Percentiles rank a stretch among this genome's conserved stretches.
Conservation (phyloP, 2,329 filamentous ascomycete species). For the Fusarium sp. region DNA sequence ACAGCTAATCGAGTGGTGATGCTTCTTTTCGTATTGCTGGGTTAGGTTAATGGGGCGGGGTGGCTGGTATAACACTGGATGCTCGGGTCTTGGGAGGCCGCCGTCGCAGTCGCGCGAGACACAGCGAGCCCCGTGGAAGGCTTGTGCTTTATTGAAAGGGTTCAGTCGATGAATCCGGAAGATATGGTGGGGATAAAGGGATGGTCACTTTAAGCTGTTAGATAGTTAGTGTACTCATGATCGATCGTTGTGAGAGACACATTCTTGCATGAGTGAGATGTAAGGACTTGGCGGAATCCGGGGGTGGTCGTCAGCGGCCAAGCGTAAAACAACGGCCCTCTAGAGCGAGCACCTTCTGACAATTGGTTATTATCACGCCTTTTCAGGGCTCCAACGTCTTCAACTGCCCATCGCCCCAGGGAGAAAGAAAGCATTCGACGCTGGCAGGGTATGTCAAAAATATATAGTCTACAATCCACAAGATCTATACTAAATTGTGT, state of each 20-base stretch:
- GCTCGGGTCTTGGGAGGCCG: constrained; percentile 38
- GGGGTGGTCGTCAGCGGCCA: constrained; percentile 32
- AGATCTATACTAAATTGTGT: neutral
- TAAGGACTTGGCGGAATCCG: constrained; percentile 22
- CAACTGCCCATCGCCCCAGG: constrained; percentile 10
- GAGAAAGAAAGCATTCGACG: neutral
- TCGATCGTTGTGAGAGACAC: constrained; percentile 30
- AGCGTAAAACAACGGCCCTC: neutral
- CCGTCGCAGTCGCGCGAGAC: constrained; percentile 35
- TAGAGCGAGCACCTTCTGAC: constrained; percentile 13
- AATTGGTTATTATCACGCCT: constrained; percentile 29
- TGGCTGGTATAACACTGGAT: constrained; percentile 23
- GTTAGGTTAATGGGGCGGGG: constrained; percentile 32
- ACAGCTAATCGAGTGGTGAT: constrained; percentile 14
- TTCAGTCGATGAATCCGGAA: constrained; percentile 8
- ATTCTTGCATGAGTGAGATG: constrained; percentile 21
- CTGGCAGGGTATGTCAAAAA: neutral
- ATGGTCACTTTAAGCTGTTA: constrained; percentile 15
- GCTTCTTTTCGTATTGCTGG: constrained; percentile 20
- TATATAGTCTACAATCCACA: accelerated
- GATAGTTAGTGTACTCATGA: constrained; percentile 15
- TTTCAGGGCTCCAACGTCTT: constrained; percentile 26
- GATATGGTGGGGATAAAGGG: constrained; percentile 6
- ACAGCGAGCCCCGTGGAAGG: constrained; percentile 28
- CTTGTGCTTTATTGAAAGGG: constrained; percentile 23